These are phyloP conservation scores for Ceratobasidium sp. DNA, from an alignment of 1,284 basidiomycete genomes.

Conservation along the genomic window DNA sequence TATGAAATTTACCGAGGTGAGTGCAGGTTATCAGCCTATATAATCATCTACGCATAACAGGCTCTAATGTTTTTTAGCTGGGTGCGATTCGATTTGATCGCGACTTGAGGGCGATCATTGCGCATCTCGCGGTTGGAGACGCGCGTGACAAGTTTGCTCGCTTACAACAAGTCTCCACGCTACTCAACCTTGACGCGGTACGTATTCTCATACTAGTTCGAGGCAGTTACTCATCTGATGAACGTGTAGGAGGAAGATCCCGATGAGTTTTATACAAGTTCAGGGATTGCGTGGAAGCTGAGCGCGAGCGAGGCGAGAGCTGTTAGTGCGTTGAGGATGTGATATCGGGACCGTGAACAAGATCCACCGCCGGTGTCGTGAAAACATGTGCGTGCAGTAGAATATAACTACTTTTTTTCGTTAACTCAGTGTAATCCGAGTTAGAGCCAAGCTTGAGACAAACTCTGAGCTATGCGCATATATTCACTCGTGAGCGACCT, in stretches of 20 bases:
- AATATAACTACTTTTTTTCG: no score
- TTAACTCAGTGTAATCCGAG: no score
- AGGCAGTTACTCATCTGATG: conserved; percentile 13
- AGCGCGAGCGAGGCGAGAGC: conserved; percentile 81
- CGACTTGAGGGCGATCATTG: conserved; percentile 86
- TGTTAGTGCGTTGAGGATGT: conserved; percentile 71
- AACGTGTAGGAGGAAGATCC: conserved; percentile 83
- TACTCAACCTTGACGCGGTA: conserved; percentile 90
- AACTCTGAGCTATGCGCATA: no score
- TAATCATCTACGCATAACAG: background rate
- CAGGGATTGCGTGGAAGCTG: conserved; percentile 91
- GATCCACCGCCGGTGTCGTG: no score
- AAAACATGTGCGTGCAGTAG: no score
- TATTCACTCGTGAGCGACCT: no score
- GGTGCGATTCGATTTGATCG: conserved; percentile 98
- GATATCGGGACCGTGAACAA: no score
- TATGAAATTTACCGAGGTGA: conserved; percentile 89
- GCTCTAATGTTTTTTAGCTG: conserved; percentile 66
- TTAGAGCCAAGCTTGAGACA: no score
- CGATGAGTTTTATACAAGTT: conserved; percentile 91
- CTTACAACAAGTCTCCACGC: conserved; percentile 91
- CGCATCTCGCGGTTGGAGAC: conserved; percentile 87
- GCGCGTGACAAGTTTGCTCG: conserved; percentile 91
- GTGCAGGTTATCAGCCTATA: conserved; percentile 47
- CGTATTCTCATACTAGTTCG: conserved; percentile 54